These are phyloP conservation scores for Cladosporium sp. DNA, from an alignment of 2,329 filamentous ascomycete genomes.

Conservation along the genomic window DNA sequence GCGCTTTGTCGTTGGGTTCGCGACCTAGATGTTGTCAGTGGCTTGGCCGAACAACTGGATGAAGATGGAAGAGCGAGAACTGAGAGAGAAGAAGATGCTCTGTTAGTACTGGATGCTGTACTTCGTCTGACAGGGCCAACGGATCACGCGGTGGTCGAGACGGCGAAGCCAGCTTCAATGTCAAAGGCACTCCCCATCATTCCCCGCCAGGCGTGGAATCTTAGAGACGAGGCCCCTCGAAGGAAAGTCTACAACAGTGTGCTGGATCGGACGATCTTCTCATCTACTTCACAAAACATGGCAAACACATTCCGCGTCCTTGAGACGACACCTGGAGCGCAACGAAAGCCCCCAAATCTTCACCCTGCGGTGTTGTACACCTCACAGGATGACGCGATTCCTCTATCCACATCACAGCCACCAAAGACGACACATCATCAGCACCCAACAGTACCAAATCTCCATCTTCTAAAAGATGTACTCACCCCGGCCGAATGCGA, in stretches of 20 bases:
- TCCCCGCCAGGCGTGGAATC: constrained; percentile 56
- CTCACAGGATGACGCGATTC: constrained; percentile 51
- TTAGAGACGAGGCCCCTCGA: constrained; percentile 40
- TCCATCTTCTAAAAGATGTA: constrained; percentile 55
- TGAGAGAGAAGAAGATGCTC: constrained; percentile 47
- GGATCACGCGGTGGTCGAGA: constrained; percentile 34
- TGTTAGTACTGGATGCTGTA: constrained; percentile 58
- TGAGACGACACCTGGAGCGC: constrained; percentile 53
- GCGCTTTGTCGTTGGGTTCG: constrained; percentile 67
- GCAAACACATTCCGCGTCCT: constrained; percentile 47
- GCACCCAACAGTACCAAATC: constrained; percentile 57
- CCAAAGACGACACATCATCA: constrained; percentile 49
- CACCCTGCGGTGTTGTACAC: constrained; percentile 62
- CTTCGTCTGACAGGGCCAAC: constrained; percentile 57
- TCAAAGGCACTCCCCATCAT: constrained; percentile 45
- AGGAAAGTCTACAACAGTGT: constrained; percentile 52
- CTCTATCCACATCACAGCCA: constrained; percentile 34
- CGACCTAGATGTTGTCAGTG: constrained; percentile 63
- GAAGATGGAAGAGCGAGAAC: constrained; percentile 39
- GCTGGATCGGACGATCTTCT: constrained; percentile 51
- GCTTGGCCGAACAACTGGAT: constrained; percentile 52
- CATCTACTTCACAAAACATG: constrained; percentile 33
- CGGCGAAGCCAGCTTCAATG: constrained; percentile 21
- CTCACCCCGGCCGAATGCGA: constrained; percentile 57
- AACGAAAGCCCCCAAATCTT: constrained; percentile 62